Evolutionary conservation across 495 filamentous ascomycete species (phyloP).

Genomic region (Lepidopterella palustris): DNA sequence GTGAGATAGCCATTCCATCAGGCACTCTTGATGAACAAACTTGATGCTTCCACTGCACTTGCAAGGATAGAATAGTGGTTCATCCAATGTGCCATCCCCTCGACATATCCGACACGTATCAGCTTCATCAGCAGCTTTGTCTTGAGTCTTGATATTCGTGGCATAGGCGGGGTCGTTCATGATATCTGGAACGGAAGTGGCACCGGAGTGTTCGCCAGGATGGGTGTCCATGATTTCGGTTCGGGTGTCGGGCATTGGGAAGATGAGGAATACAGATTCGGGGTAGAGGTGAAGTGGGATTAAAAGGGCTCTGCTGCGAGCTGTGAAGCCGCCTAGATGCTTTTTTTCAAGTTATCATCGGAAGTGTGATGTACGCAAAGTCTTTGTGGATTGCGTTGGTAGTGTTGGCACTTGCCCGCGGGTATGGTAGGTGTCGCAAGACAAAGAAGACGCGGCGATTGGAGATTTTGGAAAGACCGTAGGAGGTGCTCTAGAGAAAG

Average conservation of each 20-base stretch:
- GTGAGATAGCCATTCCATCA: constrained; percentile 97
- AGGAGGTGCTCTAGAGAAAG: neutral
- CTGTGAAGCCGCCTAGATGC: neutral
- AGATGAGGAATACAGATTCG: neutral
- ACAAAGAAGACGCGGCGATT: neutral
- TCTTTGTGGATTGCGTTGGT: neutral
- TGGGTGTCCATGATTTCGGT: neutral
- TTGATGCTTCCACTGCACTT: constrained; percentile 99
- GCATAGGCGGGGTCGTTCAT: constrained; percentile 61
- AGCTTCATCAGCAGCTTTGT: constrained; percentile 41
- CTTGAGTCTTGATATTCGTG: constrained; percentile 24
- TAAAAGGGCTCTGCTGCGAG: neutral
- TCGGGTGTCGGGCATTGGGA: no score
- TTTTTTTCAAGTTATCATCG: neutral
- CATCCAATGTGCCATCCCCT: constrained; percentile 73
- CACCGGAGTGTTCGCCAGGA: neutral
- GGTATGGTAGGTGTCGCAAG: no score
- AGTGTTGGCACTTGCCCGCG: no score
- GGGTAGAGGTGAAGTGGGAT: neutral
- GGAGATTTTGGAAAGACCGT: neutral
- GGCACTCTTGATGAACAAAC: constrained; percentile 91
- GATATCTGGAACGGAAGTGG: constrained; percentile 43
- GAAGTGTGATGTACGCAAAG: neutral
- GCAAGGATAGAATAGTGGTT: constrained; percentile 94
- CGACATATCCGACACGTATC: constrained; percentile 95